phyloP scores from a whole-genome alignment of 2,329 filamentous ascomycete genomes.

The Monilinia polystroma region DNA sequence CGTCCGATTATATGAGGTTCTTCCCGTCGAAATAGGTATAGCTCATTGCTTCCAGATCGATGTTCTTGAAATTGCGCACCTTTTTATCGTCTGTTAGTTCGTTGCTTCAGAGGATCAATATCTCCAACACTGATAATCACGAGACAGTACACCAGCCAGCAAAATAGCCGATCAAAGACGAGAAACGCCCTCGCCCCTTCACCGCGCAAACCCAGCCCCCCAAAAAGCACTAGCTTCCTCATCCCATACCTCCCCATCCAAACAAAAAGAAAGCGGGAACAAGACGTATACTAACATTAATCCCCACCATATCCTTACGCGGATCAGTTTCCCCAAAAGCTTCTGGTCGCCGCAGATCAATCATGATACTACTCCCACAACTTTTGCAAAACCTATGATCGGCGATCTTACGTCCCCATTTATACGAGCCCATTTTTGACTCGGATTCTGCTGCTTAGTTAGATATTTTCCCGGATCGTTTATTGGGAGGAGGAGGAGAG shows the following conservation, averaged over 20 bases:
- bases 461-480: background rate
- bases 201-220: too few species aligned
- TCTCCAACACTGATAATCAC: too few species aligned
- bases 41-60: slow-evolving; percentile 30
- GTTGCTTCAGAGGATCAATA: too few species aligned
- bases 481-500: too few species aligned
- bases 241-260: background rate
- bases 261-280: background rate
- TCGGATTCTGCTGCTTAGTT: slow-evolving; percentile 1
- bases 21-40: slow-evolving; percentile 33
- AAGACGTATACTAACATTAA: slow-evolving; percentile 30
- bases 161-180: background rate
- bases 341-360: slow-evolving; percentile 26
- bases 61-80: slow-evolving; percentile 31
- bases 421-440: slow-evolving; percentile 24
- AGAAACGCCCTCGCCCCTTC: background rate
- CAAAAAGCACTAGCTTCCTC: background rate
- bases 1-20: slow-evolving; percentile 16
- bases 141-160: too few species aligned
- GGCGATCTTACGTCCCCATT: slow-evolving; percentile 26
- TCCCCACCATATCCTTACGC: slow-evolving; percentile 30
- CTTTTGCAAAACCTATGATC: slow-evolving; percentile 32
- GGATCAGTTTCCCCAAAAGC: slow-evolving; percentile 25
- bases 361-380: slow-evolving; percentile 31
- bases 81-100: background rate